Base-by-base conservation (phyloP, 768 basidiomycete species). In the Lactifluus echinatus region DNA sequence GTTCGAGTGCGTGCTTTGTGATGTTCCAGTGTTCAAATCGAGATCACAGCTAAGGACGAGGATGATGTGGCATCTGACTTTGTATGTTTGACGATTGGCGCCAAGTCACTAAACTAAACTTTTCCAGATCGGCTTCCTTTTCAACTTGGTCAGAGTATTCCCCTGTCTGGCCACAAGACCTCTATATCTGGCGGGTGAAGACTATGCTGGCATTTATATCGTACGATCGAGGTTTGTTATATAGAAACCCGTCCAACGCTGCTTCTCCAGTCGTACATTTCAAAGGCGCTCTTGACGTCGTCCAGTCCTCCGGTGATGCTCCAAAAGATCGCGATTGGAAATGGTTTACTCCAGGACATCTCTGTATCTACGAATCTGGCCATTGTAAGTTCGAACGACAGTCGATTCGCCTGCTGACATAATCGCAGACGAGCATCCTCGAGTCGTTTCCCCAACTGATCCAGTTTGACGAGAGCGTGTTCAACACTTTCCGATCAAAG, bases 401-500 rank as follows among this genome's bases (percentile, higher is more conserved):
- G 6, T 8, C 11, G 10, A 34, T 10, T 34, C 34, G 14, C 8
- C 5, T 17, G 10, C 10, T 40, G n/a, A 19, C 8, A 6, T 7
- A 40, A 40, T 1, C 39, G 8, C 59, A 84, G 84, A 66, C 81
- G 40, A 75, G 68, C 54, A 73, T 84, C 29, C 67, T 88, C 17
- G 79, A 85, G 69, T 88, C 87, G 4, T 85, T 83, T 65, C 87
- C 87, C 1, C 87, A 88, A 65, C 70, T 89, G 28, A 86, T 89
- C 50, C 83, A 79, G 33, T 89, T 89, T 63, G 82, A 89, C 60
- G 73, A 74, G 45, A 76, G 78, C 4, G 82, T 85, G 6, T 82
- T 79, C 64, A 74, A 81, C 54, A 85, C 85, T 65, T 88, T 88
- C 69, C 76, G 78, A 60, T 73, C 79, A 62, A 84, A 86, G 85